Evolutionary conservation across 169 alveolate species (phyloP), one percentile per base, ranked within the genome.

Genomic region (Plasmodium inui): DNA sequence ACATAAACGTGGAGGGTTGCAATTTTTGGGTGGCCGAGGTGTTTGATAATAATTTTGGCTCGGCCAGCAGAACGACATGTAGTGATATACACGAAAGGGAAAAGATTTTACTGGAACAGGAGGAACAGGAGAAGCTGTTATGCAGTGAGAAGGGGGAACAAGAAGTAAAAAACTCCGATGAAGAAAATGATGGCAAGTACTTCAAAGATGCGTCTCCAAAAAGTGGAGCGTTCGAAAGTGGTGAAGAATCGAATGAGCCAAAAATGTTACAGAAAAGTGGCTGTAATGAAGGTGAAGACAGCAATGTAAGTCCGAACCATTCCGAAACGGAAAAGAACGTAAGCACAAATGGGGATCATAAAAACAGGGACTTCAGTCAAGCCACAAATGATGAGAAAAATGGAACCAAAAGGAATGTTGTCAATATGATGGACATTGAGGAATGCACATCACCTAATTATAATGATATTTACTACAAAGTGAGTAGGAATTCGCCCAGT

Each of bases 11-110:
- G 39, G 95, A 95, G 57, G 97, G 97, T 19, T 92, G 97, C 57
- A 96, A 97, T 94, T 97, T 97, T 94, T 97, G 98, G 98, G 98
- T 97, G 44, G 98, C 98, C 28, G 98, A 97, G 80, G 93, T 97
- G 72, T 96, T 97, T 28, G 95, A 93, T 67, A 78, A 57, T 88
- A 88, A 88, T 61, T 76, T 78, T 37, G 89, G 94, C 9, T 88
- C 94, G 71, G 94, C 89, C 46, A 88, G 94, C 39, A 34, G 94
- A 61, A 88, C 94, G 1, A 88, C 94, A 44, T 88, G 94, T 88
- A 88, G 94, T 78, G 94, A 88, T 67, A 88, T 88, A 55, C 94
- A 88, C 72, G 95, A 70, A 82, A 95, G 89, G 55, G 97, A 86
- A 72, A 82, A 80, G 88, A 44, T 90, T 79, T 82, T 50, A 57